Evolutionary conservation across 176 grass and related monocot genomes (phyloP).

Genomic region (Puccinellia tenuiflora): DNA sequence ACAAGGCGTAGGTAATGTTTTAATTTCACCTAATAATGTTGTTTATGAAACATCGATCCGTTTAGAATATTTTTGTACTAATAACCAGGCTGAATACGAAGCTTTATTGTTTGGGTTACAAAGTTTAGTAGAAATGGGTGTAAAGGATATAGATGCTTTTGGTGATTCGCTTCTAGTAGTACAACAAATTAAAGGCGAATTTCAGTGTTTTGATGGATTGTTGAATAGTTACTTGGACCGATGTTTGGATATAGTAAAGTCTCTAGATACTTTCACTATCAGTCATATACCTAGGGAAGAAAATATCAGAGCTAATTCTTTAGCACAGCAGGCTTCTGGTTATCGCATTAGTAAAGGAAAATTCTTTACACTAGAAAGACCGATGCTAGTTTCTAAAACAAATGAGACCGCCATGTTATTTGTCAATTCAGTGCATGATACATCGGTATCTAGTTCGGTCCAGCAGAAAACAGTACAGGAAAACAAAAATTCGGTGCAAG

Average conservation of each 20-base stretch:
- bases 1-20: neutral
- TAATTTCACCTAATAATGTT: neutral
- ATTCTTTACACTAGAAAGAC: neutral
- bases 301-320: neutral
- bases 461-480: neutral
- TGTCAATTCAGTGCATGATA: neutral
- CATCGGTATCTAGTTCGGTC: no score
- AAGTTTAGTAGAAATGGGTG: neutral
- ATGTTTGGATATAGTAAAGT: neutral
- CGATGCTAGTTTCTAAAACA: neutral
- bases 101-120: neutral
- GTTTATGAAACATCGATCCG: neutral
- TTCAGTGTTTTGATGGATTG: neutral
- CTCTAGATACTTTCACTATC: neutral
- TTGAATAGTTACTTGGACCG: neutral
- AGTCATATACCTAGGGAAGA: neutral
- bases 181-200: neutral
- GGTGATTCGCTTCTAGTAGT: neutral
- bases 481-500: neutral
- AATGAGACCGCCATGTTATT: neutral
- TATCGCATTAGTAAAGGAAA: neutral
- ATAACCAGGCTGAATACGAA: neutral
- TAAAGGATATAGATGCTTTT: neutral
- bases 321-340: neutral
- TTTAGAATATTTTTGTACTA: neutral